A percentile compares a stretch with the other conserved stretches of the same genome.
Evolutionary conservation across 331 rosid species (phyloP).

Genomic region (Malus hybrid): DNA sequence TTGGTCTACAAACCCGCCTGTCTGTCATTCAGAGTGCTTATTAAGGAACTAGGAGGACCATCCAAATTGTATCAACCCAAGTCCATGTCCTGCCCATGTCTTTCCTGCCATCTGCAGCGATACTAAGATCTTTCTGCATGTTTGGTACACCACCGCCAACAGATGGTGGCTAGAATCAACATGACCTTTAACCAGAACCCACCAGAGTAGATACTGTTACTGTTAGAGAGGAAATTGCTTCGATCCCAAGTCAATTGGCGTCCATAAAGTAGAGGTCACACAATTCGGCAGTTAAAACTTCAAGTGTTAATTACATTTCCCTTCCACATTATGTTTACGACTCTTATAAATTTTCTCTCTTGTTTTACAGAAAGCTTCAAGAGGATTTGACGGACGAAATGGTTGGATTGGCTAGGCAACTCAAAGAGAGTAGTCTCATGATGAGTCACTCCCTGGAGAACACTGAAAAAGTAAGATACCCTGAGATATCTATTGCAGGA

Average conservation of each 20-base stretch:
- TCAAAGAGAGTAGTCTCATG: slow-evolving; percentile 82
- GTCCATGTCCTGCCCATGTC: not conserved
- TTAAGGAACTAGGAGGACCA: not conserved
- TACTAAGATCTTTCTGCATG: not conserved
- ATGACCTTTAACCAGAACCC: not conserved
- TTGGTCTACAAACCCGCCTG: not conserved
- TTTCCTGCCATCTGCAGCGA: not conserved
- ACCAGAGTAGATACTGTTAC: not conserved
- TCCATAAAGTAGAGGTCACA: not conserved
- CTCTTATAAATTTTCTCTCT: not conserved
- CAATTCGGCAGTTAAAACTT: not conserved
- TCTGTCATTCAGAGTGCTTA: not conserved
- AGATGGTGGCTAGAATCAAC: not conserved
- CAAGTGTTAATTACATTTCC: not conserved
- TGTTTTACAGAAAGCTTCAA: slow-evolving; percentile 58
- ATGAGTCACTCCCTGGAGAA: slow-evolving; percentile 72
- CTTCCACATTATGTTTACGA: not conserved
- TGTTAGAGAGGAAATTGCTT: not conserved
- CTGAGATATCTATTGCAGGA: not conserved
- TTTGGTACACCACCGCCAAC: not conserved
- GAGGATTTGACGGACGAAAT: slow-evolving; percentile 93
- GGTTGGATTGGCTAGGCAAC: slow-evolving; percentile 88
- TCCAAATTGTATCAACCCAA: not conserved
- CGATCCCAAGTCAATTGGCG: not conserved
- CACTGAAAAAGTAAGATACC: slow-evolving; percentile 59